Evolutionary conservation across 148 eudicot genomes (phyloP).

Genomic region (Rheum nobile): DNA sequence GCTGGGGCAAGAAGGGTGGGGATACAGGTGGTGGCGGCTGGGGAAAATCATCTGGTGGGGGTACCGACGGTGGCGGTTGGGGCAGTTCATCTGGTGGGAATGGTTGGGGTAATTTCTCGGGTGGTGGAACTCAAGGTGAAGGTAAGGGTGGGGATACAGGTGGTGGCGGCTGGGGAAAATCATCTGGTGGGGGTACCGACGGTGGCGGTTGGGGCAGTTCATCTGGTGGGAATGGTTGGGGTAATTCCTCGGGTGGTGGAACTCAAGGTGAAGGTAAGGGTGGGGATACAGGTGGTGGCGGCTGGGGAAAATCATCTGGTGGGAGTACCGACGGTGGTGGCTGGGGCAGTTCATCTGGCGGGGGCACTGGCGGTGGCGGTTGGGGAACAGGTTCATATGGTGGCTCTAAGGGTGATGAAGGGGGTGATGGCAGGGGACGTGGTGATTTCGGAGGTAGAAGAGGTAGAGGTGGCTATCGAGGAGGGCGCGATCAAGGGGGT

Average conservation of each 20-base stretch:
- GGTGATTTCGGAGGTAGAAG: constrained; percentile 33
- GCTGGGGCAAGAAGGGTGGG: not conserved
- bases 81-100: not conserved
- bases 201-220: not conserved
- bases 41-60: constrained; percentile 7
- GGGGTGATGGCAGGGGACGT: not conserved
- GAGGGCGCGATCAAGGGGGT: constrained; percentile 18
- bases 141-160: not conserved
- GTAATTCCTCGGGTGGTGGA: not conserved
- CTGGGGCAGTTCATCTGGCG: not conserved
- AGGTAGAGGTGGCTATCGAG: constrained; percentile 23
- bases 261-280: not conserved
- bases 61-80: not conserved
- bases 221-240: not conserved
- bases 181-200: constrained; percentile 5
- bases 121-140: not conserved
- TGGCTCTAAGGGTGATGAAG: not conserved
- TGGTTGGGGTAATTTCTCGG: not conserved
- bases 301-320: not conserved
- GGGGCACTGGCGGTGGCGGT: not conserved
- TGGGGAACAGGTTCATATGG: not conserved
- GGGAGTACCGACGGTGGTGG: not conserved
- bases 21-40: not conserved
- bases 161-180: constrained; percentile 2
- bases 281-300: not conserved